These are phyloP conservation scores for Sugiyamaella novakii DNA, from an alignment of 1,139 yeast genomes.

Conservation along the genomic window DNA sequence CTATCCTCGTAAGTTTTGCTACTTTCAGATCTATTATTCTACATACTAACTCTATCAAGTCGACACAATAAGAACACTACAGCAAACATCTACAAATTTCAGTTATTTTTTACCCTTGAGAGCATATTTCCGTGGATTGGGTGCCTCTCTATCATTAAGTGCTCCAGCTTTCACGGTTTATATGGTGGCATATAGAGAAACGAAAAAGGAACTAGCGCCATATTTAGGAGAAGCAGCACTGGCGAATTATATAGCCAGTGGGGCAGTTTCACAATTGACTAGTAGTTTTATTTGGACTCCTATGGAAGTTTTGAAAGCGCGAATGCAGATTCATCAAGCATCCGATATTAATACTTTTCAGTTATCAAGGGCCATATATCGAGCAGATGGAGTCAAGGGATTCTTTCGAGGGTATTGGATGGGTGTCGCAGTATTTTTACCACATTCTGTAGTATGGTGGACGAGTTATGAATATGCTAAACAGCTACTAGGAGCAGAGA, in stretches of 20 bases:
- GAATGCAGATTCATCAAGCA: slow-evolving; percentile 44
- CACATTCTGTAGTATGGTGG: slow-evolving; percentile 49
- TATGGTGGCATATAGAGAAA: slow-evolving; percentile 47
- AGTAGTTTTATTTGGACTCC: slow-evolving; percentile 50
- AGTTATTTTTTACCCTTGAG: slow-evolving; percentile 43
- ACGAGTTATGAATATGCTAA: slow-evolving; percentile 35
- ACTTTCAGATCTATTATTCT: too few species aligned
- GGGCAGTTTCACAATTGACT: slow-evolving; percentile 46
- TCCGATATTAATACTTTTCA: slow-evolving; percentile 29
- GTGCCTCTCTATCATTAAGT: slow-evolving; percentile 45
- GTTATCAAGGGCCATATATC: slow-evolving; percentile 37
- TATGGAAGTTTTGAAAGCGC: slow-evolving; percentile 49
- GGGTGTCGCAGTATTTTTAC: slow-evolving; percentile 47
- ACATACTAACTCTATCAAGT: too few species aligned
- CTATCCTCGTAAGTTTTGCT: too few species aligned
- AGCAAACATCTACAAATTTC: slow-evolving; percentile 45
- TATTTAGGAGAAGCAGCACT: slow-evolving; percentile 43
- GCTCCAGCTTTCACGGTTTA: slow-evolving; percentile 50
- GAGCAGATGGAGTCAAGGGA: slow-evolving; percentile 44
- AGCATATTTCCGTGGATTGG: slow-evolving; percentile 47
- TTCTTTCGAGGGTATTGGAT: slow-evolving; percentile 50
- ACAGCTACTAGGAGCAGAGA: slow-evolving; percentile 27
- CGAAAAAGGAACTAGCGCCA: slow-evolving; percentile 44
- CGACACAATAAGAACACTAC: slow-evolving; percentile 46
- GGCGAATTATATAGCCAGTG: slow-evolving; percentile 43